These are phyloP conservation scores for Ramicandelaber brevisporus DNA, from an alignment of 192 early-diverging fungal genomes.

Conservation along the genomic window DNA sequence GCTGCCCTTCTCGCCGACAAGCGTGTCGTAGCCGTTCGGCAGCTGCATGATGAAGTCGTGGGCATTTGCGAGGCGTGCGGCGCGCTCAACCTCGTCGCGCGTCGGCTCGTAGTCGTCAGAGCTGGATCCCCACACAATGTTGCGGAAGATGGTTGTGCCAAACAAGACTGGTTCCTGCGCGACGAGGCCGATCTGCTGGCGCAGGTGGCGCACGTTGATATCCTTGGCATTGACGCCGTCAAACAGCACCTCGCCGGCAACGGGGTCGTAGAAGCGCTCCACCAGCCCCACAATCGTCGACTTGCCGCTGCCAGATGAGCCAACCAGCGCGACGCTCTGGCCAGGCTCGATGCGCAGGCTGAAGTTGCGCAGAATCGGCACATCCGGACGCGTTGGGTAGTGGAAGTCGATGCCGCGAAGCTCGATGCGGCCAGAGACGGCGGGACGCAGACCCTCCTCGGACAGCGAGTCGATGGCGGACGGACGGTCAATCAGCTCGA, in stretches of 20 bases:
- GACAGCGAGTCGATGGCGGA: slow-evolving; percentile 40
- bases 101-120: slow-evolving; percentile 23
- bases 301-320: slow-evolving; percentile 65
- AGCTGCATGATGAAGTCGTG: slow-evolving; percentile 47
- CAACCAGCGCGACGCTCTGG: slow-evolving; percentile 70
- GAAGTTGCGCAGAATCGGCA: slow-evolving; percentile 53
- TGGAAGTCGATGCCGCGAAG: slow-evolving; percentile 57
- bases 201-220: slow-evolving; percentile 48
- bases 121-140: slow-evolving; percentile 44
- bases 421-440: slow-evolving; percentile 31
- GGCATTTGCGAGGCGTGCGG: slow-evolving; percentile 38
- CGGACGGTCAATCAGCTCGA: slow-evolving; percentile 51
- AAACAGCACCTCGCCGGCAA: slow-evolving; percentile 27
- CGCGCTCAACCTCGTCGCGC: slow-evolving; percentile 44
- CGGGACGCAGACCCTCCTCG: slow-evolving; percentile 6
- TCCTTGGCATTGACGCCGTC: slow-evolving; percentile 55
- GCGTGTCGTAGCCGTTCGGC: slow-evolving; percentile 53
- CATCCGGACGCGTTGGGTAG: slow-evolving; percentile 64
- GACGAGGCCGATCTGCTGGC: slow-evolving; percentile 73
- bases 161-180: slow-evolving; percentile 81
- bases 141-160: slow-evolving; percentile 45
- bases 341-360: slow-evolving; percentile 48
- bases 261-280: slow-evolving; percentile 61
- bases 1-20: slow-evolving; percentile 61
- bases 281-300: slow-evolving; percentile 62